Evolutionary conservation across 1,284 basidiomycete species (phyloP).

Genomic region (Leccinum ponderosum): DNA sequence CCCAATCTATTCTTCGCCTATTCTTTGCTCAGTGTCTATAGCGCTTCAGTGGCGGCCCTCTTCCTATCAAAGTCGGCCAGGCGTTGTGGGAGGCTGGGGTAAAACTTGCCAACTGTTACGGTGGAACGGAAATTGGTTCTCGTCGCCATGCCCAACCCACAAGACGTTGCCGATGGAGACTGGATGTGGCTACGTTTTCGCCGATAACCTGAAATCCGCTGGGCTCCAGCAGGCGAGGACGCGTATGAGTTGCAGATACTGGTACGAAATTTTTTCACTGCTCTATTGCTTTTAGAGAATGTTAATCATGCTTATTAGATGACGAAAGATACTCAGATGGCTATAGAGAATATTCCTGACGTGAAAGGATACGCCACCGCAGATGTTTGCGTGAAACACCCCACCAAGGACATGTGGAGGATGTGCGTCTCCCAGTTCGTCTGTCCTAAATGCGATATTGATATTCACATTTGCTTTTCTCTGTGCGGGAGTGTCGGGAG

Average conservation of each 20-base stretch:
- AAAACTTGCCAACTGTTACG: slow-evolving; percentile 18
- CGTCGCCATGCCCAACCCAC: neutral
- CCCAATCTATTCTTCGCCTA: no score
- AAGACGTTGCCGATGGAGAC: slow-evolving; percentile 16
- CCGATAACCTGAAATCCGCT: slow-evolving; percentile 22
- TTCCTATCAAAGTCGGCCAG: slow-evolving; percentile 25
- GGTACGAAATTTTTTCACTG: slow-evolving; percentile 16
- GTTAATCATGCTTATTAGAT: slow-evolving; percentile 11
- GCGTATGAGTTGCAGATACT: slow-evolving; percentile 36
- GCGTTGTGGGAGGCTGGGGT: slow-evolving; percentile 23
- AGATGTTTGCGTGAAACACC: slow-evolving; percentile 21
- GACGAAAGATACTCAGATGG: slow-evolving; percentile 15
- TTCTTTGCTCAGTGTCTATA: slow-evolving; percentile 1
- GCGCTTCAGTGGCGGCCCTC: slow-evolving; percentile 28
- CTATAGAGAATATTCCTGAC: slow-evolving; percentile 25
- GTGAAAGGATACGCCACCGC: slow-evolving; percentile 21
- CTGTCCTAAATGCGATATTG: no score
- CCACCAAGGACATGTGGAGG: slow-evolving; percentile 21
- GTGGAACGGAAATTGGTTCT: slow-evolving; percentile 32
- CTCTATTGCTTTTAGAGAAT: neutral
- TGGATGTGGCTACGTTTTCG: slow-evolving; percentile 36
- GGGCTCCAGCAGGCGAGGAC: slow-evolving; percentile 31
- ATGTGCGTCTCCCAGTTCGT: slow-evolving; percentile 9
- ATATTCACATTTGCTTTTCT: neutral
- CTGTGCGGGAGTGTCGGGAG: neutral